Evolutionary conservation across 176 grass and related monocot genomes (phyloP), one percentile per base, ranked within the genome.

Genomic region (Secale cereale): DNA sequence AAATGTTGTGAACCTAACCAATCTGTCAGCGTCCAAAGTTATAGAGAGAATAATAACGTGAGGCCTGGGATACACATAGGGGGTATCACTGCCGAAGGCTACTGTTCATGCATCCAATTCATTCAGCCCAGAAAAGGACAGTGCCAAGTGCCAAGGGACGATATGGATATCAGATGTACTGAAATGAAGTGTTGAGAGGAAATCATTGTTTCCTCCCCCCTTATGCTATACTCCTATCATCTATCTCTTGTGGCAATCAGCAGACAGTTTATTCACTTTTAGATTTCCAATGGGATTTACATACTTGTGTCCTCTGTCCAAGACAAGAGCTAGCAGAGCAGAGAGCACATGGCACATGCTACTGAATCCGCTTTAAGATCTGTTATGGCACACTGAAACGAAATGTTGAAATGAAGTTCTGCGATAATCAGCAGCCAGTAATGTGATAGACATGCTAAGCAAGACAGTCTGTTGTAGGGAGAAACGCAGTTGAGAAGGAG

Each of bases 291-390:
- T 26, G 65, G 16, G 50, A 12, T 41, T 40, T 25, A 46, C 32
- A 39, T n/a, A 22, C 66, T 69, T 9, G 35, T 70, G 67, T 40
- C 8, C 36, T 60, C 43, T 46, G 28, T 22, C 23, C 50, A 71
- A 71, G 33, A 68, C 48, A 70, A 28, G 48, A 71, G n/a, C n/a
- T n/a, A n/a, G 46, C 32, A 82, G 33, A 46, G 43, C 12, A 46
- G 43, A 41, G 20, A 29, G 65, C 31, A 12, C 82, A 88, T 67
- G 78, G 67, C 68, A 78, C 14, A 78, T 22, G 25, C 59, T 63
- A 10, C 37, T 62, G 56, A 60, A 60, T 37, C 54, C 35, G 14
- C 9, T 70, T 40, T 22, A 70, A 22, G 66, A 4, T 35, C 35
- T 78, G 54, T 6, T 30, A 56, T 8, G 43, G 43, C 43, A 46